Evolutionary conservation across 2,329 filamentous ascomycete species (phyloP).

Genomic region (Scedosporium aurantiacum): DNA sequence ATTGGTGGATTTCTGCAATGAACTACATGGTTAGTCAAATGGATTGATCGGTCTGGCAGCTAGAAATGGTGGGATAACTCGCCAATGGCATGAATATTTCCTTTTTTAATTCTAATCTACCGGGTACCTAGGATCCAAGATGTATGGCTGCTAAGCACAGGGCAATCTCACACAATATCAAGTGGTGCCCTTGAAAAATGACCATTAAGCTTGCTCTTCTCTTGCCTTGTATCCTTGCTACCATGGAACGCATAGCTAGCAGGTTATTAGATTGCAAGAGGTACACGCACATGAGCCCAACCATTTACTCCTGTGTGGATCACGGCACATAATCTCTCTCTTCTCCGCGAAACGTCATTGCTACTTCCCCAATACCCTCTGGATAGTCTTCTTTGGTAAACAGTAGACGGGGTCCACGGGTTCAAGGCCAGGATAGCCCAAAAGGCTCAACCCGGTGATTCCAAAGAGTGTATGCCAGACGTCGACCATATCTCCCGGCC

Average conservation of each 20-base stretch:
- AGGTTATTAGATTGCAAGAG: conserved; percentile 67
- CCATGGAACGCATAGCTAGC: conserved; percentile 35
- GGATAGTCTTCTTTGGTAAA: conserved; percentile 58
- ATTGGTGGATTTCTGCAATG: too few relatives aligned
- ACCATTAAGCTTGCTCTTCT: conserved; percentile 37
- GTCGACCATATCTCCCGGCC: conserved; percentile 90
- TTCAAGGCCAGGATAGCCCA: conserved; percentile 65
- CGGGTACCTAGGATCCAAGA: conserved; percentile 9
- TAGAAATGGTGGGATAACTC: neutral
- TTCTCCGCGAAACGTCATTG: neutral
- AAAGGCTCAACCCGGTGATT: conserved; percentile 73
- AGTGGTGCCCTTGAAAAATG: conserved; percentile 17
- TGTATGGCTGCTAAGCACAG: conserved; percentile 16
- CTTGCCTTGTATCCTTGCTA: conserved; percentile 60
- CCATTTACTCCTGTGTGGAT: too few relatives aligned
- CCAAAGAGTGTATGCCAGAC: conserved; percentile 94
- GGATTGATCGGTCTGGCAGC: too few relatives aligned
- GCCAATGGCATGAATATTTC: neutral
- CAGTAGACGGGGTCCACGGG: conserved; percentile 84
- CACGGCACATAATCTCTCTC: neutral
- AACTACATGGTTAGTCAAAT: too few relatives aligned
- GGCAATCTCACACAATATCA: conserved; percentile 14
- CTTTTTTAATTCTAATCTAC: neutral
- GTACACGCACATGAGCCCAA: conserved; percentile 8
- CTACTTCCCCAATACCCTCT: conserved; percentile 38